Evolutionary conservation across 2,329 filamentous ascomycete species (phyloP).

Genomic region (Basipetospora sp.): DNA sequence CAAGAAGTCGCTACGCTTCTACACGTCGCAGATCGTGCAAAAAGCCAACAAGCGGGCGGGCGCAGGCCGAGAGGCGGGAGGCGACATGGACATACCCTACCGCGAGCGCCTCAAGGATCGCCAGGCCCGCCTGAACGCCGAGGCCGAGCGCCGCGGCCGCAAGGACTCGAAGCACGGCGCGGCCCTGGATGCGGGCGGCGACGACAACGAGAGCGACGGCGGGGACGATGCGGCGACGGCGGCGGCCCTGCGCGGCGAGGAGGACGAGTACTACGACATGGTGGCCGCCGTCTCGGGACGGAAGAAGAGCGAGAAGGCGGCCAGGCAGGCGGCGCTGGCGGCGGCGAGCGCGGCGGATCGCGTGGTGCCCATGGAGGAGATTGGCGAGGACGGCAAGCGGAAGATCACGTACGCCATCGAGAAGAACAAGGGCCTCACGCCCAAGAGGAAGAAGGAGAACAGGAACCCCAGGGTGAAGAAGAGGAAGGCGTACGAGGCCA

Average conservation of each 20-base stretch:
- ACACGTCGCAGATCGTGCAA: conserved; percentile 92
- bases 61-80: conserved; percentile 59
- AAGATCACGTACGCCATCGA: conserved; percentile 87
- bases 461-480: conserved; percentile 96
- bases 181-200: conserved; percentile 51
- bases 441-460: conserved; percentile 82
- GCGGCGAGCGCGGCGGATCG: conserved; percentile 50
- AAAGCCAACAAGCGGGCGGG: conserved; percentile 75
- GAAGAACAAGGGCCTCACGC: conserved; percentile 92
- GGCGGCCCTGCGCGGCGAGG: conserved; percentile 39
- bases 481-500: conserved; percentile 87
- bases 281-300: conserved; percentile 53
- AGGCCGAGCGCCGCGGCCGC: conserved; percentile 71
- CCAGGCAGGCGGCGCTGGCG: conserved; percentile 39
- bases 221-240: conserved; percentile 42
- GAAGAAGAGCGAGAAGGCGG: conserved; percentile 59
- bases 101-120: conserved; percentile 77
- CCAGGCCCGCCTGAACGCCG: conserved; percentile 71
- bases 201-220: conserved; percentile 51
- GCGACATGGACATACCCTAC: conserved; percentile 72
- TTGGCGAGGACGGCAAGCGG: conserved; percentile 75
- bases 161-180: conserved; percentile 47
- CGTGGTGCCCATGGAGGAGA: conserved; percentile 48
- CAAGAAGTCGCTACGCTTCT: conserved; percentile 90
- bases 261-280: conserved; percentile 80